These are phyloP conservation scores for Jatropha podagrica DNA, from an alignment of 441 rosid species.

Conservation along the genomic window DNA sequence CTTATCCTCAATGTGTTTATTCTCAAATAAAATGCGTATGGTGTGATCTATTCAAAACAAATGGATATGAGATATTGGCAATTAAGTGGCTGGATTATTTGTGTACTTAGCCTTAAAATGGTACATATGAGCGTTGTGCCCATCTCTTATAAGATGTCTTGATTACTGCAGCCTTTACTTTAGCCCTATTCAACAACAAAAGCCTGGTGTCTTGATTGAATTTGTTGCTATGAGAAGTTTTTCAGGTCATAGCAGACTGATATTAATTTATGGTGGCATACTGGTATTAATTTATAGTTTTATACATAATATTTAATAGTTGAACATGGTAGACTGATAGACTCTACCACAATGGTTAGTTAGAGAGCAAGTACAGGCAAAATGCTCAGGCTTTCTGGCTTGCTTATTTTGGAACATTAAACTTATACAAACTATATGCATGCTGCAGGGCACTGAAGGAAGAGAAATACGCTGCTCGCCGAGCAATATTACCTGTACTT, in stretches of 20 bases:
- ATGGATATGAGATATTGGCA: not conserved
- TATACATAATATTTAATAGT: not conserved
- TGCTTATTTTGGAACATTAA: not conserved
- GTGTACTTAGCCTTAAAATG: not conserved
- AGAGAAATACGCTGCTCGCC: conserved; percentile 88
- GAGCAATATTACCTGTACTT: conserved; percentile 79
- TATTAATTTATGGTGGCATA: too few species aligned
- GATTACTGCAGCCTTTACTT: not conserved
- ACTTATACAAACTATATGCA: not conserved
- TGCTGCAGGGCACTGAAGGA: conserved; percentile 80
- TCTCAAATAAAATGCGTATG: not conserved
- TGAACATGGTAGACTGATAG: not conserved
- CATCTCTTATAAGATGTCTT: not conserved
- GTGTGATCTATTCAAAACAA: not conserved
- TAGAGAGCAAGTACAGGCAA: not conserved
- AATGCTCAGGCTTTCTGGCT: not conserved
- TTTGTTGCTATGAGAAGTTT: conserved; percentile 2
- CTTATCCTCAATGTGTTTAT: not conserved
- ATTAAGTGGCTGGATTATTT: conserved; percentile 1
- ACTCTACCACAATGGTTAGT: not conserved
- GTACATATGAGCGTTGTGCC: not conserved
- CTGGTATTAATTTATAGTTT: too few species aligned
- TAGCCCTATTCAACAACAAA: not conserved
- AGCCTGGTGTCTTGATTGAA: not conserved
- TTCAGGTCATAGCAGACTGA: not conserved